phyloP scores from a whole-genome alignment of 768 basidiomycete genomes.

The Rhodotorula paludigena region DNA sequence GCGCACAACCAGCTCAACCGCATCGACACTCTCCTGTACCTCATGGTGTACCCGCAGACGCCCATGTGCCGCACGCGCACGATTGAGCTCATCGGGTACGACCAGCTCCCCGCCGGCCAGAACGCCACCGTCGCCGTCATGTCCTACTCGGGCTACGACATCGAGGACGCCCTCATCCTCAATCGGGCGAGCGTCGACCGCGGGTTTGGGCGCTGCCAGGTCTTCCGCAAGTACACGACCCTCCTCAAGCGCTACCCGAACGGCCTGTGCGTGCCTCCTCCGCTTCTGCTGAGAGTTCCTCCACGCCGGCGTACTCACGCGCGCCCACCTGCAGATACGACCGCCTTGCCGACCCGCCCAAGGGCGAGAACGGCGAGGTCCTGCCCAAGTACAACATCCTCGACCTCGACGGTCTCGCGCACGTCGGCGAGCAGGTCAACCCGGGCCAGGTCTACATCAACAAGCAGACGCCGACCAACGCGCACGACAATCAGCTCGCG shows the following conservation, averaged over 20 bases:
- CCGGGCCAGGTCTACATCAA: conserved; percentile 93
- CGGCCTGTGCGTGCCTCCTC: conserved; percentile 87
- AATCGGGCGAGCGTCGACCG: conserved; percentile 96
- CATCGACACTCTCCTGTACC: conserved; percentile 95
- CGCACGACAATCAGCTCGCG: conserved; percentile 58
- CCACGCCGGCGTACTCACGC: neutral
- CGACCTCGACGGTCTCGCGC: conserved; percentile 85
- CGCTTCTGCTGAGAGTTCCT: no score
- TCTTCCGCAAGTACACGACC: conserved; percentile 88
- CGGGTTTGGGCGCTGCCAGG: conserved; percentile 96
- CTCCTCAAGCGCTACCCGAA: conserved; percentile 94
- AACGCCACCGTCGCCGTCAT: conserved; percentile 98
- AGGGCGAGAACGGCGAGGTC: conserved; percentile 71
- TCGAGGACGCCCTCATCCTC: conserved; percentile 94
- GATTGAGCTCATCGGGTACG: conserved; percentile 93
- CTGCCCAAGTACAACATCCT: conserved; percentile 85
- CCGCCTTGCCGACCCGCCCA: conserved; percentile 84
- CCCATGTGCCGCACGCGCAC: conserved; percentile 99
- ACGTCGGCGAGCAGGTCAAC: conserved; percentile 88
- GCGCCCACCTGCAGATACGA: conserved; percentile 60
- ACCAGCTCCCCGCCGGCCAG: conserved; percentile 92
- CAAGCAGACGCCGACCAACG: conserved; percentile 90
- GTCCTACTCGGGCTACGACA: conserved; percentile 99
- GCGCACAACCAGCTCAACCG: conserved; percentile 96
- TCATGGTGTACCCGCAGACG: conserved; percentile 95